Percentiles rank a stretch among this genome's conserved stretches.
These are phyloP conservation scores for Vachellia collinsii DNA, from an alignment of 306 rosid genomes.

Conservation along the genomic window DNA sequence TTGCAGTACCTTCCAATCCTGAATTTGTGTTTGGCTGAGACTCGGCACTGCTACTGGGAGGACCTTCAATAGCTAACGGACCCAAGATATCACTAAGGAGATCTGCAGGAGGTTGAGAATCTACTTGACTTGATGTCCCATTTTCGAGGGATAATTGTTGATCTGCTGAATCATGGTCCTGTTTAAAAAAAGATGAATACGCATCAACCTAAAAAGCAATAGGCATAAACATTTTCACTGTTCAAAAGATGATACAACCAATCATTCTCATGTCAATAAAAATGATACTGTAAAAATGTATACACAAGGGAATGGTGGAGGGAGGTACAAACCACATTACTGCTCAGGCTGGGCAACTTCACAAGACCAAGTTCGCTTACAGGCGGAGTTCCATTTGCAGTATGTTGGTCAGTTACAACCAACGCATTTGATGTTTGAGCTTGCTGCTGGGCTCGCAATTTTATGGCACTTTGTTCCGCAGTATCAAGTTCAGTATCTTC, in stretches of 20 bases:
- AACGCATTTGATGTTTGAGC: slow-evolving; percentile 82
- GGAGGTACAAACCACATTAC: slow-evolving; percentile 56
- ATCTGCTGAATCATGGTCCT: slow-evolving; percentile 66
- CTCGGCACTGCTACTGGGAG: slow-evolving; percentile 60
- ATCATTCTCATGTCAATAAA: slow-evolving; percentile 23
- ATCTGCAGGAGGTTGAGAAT: slow-evolving; percentile 68
- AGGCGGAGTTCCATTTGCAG: slow-evolving; percentile 68
- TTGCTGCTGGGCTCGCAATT: slow-evolving; percentile 82
- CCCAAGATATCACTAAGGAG: slow-evolving; percentile 87
- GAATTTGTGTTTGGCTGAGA: slow-evolving; percentile 50
- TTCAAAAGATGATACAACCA: slow-evolving; percentile 8
- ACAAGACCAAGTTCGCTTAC: slow-evolving; percentile 73
- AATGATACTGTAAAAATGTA: slow-evolving; percentile 1
- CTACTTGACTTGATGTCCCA: slow-evolving; percentile 66
- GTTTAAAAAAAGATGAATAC: slow-evolving; percentile 39
- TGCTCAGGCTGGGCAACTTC: slow-evolving; percentile 73
- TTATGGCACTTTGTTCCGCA: slow-evolving; percentile 95
- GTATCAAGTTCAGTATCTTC: slow-evolving; percentile 93
- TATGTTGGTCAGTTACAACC: slow-evolving; percentile 83
- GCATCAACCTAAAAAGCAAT: slow-evolving; percentile 30
- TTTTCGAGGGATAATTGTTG: slow-evolving; percentile 64
- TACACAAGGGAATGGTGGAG: not conserved
- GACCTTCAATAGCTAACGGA: slow-evolving; percentile 95
- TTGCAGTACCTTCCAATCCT: slow-evolving; percentile 58
- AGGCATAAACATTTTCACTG: not conserved